These are phyloP conservation scores for Pichia cabralensis DNA, from an alignment of 805 yeast genomes.

Conservation along the genomic window DNA sequence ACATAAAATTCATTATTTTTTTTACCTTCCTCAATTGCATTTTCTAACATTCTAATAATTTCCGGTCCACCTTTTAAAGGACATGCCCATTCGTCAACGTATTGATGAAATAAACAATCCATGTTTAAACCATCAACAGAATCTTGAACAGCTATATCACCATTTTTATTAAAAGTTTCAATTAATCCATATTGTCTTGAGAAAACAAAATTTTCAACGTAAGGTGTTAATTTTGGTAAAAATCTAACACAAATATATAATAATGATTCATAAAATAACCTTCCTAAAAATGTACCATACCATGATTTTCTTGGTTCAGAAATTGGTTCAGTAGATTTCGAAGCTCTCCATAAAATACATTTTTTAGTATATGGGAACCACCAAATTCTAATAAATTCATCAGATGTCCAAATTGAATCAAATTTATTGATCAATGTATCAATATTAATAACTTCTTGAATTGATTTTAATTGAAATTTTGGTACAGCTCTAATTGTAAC, in stretches of 20 bases:
- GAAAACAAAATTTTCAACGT: constrained; percentile 77
- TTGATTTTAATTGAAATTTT: constrained; percentile 66
- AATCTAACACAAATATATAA: constrained; percentile 72
- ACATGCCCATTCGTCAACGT: constrained; percentile 95
- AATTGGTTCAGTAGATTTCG: constrained; percentile 56
- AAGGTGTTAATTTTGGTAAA: constrained; percentile 70
- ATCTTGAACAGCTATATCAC: constrained; percentile 58
- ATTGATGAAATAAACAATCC: constrained; percentile 93
- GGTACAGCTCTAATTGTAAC: constrained; percentile 84
- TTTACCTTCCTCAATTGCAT: constrained; percentile 53
- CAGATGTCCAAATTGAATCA: constrained; percentile 75
- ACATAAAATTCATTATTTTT: constrained; percentile 58
- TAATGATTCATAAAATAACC: constrained; percentile 69
- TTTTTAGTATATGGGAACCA: constrained; percentile 92
- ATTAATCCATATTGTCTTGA: constrained; percentile 71
- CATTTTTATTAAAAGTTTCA: constrained; percentile 46
- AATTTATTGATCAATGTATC: constrained; percentile 61
- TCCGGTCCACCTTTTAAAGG: constrained; percentile 74
- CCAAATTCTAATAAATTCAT: constrained; percentile 92
- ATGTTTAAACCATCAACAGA: constrained; percentile 84
- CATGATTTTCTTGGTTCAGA: constrained; percentile 64
- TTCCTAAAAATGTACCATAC: constrained; percentile 76
- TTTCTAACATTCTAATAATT: constrained; percentile 52
- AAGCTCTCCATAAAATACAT: constrained; percentile 86
- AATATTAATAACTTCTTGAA: constrained; percentile 74